Evolutionary conservation across 768 basidiomycete species (phyloP).

Genomic region (Hygrocybe coccinea): DNA sequence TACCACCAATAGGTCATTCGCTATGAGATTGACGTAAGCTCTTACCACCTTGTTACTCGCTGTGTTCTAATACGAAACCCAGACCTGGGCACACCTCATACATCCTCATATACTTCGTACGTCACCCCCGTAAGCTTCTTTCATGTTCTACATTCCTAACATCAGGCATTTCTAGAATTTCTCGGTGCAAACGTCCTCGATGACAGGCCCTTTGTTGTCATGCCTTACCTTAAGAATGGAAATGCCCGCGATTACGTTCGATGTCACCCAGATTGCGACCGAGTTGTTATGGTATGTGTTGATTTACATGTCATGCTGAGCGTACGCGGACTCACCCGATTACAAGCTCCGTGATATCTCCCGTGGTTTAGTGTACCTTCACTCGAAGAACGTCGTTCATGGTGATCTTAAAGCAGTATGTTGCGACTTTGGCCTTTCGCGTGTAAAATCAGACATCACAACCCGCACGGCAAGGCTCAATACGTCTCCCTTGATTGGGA

Average conservation of each 20-base stretch:
- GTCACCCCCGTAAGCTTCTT: conserved; percentile 2
- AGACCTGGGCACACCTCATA: conserved; percentile 19
- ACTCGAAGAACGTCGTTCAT: conserved; percentile 12
- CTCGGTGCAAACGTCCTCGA: conserved; percentile 24
- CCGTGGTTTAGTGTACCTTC: conserved; percentile 21
- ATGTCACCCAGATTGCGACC: conserved; percentile 14
- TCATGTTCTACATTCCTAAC: neutral
- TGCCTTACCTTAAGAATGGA: conserved; percentile 19
- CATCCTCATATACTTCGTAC: conserved; percentile 20
- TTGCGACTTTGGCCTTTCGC: conserved; percentile 26
- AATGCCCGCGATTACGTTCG: conserved; percentile 16
- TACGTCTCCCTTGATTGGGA: conserved; percentile 7
- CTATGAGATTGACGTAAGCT: conserved; percentile 11
- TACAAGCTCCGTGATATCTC: conserved; percentile 22
- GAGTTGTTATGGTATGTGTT: conserved; percentile 17
- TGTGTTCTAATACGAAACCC: neutral
- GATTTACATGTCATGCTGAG: neutral
- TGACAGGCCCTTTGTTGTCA: conserved; percentile 25
- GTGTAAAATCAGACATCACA: conserved; percentile 22
- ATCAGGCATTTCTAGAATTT: conserved; percentile 14
- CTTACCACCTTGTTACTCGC: neutral
- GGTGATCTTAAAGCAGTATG: conserved; percentile 19
- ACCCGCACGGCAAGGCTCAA: conserved; percentile 9
- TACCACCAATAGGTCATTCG: conserved; percentile 8
- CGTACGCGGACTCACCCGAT: neutral